Conservation (phyloP, 2,329 filamentous ascomycete species). For the Fusarium mundagurra region DNA sequence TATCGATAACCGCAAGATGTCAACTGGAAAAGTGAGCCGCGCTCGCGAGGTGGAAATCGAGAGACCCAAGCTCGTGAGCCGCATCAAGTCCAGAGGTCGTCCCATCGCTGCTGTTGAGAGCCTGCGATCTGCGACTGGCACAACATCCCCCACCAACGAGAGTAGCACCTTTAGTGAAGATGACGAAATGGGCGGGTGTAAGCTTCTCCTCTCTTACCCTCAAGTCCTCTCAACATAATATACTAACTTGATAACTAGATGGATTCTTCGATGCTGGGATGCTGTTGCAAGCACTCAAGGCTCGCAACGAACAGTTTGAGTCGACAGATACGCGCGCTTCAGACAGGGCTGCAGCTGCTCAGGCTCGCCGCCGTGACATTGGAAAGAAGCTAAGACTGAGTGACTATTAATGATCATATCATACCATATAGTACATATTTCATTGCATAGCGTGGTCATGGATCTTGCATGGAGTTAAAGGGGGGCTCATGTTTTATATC, state of each 20-base stretch:
- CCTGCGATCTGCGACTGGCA: constrained; percentile 56
- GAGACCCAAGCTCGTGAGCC: constrained; percentile 51
- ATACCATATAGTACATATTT: not conserved
- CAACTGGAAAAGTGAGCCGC: constrained; percentile 56
- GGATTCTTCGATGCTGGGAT: constrained; percentile 98
- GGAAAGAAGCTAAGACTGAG: constrained; percentile 77
- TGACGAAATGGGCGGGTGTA: constrained; percentile 93
- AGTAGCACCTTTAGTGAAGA: constrained; percentile 80
- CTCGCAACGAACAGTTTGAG: constrained; percentile 66
- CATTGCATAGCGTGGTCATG: constrained; percentile 21
- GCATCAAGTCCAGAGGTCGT: constrained; percentile 77
- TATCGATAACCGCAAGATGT: constrained; percentile 65
- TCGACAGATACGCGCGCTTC: constrained; percentile 62
- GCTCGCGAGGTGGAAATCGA: constrained; percentile 63
- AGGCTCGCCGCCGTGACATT: constrained; percentile 71
- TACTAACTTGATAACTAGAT: constrained; percentile 66
- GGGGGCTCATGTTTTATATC: constrained; percentile 21
- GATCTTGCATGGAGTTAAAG: constrained; percentile 32
- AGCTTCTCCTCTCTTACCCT: constrained; percentile 53
- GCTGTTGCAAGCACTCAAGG: constrained; percentile 87
- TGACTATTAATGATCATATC: constrained; percentile 66
- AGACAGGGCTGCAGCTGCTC: constrained; percentile 69
- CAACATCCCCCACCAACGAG: constrained; percentile 72
- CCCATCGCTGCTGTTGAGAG: constrained; percentile 70
- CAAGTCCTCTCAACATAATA: not conserved